Base-by-base conservation (phyloP, 129 eudicot genomes). In the Helichrysum umbraculigerum region DNA sequence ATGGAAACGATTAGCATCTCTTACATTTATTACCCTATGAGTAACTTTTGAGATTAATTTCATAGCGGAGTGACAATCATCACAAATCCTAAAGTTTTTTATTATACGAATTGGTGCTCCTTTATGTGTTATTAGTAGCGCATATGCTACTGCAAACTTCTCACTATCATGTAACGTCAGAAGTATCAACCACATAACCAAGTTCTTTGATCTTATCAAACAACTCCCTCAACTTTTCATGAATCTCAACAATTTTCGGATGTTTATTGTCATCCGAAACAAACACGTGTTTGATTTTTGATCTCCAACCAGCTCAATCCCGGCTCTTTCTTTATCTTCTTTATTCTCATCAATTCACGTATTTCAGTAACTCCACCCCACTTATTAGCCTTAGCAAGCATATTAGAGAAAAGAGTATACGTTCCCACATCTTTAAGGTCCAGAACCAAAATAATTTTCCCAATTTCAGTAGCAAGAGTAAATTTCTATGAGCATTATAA, bases 91-190 rank as follows among this genome's bases (percentile, higher is more conserved):
- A 64, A 64, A 64, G 56, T 75, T 75, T 20, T 65, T 75, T 64
- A 75, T 50, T 11, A 75, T 64, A 58, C 83, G 83, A 34, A 89
- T 82, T 4, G 85, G 87, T 35, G 86, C 91, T 9, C 70, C 73
- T 34, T 79, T 76, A 75, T 86, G 91, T 39, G 91, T 86, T 81
- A 73, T 82, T 83, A 85, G 21, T 59, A 89, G 81, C 68, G 87
- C 86, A 78, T 82, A 89, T 17, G 89, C 91, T 56, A 86, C 85
- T 6, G 91, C 91, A 76, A 89, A 79, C 81, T 89, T 89, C 84
- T 89, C 91, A 60, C 95, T 89, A 72, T 89, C 95, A 82, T 86
- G 91, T 50, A 86, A 80, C 91, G 75, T 76, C 81, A 42, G 72
- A 77, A 34, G 80, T 70, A 78, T 84, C 86, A 4, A 88, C 89